phyloP scores from a whole-genome alignment of 768 basidiomycete genomes.

The Russula olivacea region DNA sequence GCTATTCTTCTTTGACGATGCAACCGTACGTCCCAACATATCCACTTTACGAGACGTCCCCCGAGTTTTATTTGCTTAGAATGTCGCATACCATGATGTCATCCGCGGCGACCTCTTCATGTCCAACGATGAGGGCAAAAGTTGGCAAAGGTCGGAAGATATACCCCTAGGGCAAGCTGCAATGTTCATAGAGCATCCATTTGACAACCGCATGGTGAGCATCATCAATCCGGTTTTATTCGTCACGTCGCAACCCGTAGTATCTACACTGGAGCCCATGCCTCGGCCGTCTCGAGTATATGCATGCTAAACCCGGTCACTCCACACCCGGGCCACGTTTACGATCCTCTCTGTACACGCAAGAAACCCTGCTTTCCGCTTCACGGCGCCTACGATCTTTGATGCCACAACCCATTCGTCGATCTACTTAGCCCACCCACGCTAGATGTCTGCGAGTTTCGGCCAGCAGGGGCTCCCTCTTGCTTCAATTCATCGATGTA shows the following conservation, averaged over 20 bases:
- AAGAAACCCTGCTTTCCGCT: not conserved
- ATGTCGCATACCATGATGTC: slow-evolving; percentile 78
- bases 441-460: not conserved
- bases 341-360: not conserved
- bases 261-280: not conserved
- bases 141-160: slow-evolving; percentile 48
- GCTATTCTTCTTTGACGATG: slow-evolving; percentile 92
- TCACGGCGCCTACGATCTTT: not conserved
- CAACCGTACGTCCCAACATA: slow-evolving; percentile 50
- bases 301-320: not conserved
- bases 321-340: not conserved
- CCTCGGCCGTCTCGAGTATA: not conserved
- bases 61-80: slow-evolving; percentile 33
- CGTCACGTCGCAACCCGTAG: not conserved
- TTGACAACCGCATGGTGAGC: slow-evolving; percentile 47
- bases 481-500: not conserved
- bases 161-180: slow-evolving; percentile 51
- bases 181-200: slow-evolving; percentile 83
- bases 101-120: slow-evolving; percentile 63
- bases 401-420: not conserved
- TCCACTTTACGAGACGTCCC: not conserved
- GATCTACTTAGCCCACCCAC: not conserved
- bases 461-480: not conserved
- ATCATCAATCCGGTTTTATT: not conserved
- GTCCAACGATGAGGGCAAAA: slow-evolving; percentile 83